Evolutionary conservation across 495 filamentous ascomycete species (phyloP).

Genomic region (Rhypophila decipiens): DNA sequence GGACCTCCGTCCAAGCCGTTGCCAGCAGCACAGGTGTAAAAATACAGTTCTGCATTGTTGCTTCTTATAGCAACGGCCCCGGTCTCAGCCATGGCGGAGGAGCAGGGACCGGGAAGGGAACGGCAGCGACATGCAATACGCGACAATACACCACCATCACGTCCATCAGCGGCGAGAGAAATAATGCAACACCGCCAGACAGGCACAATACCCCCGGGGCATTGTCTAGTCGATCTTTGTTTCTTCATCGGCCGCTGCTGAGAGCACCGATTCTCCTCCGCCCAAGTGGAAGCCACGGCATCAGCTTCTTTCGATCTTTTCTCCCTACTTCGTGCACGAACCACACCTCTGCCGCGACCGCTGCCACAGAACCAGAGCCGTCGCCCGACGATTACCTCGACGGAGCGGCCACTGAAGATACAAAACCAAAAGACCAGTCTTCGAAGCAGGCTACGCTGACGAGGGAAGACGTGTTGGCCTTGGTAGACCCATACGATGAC

Average conservation of each 20-base stretch:
- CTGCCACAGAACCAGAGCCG: conserved; percentile 1
- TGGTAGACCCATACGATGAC: conserved; percentile 42
- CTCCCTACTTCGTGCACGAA: conserved; percentile 4
- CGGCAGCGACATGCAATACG: not conserved
- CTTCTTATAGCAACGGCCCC: conserved; percentile 10
- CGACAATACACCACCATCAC: not conserved
- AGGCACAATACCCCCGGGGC: too few relatives aligned
- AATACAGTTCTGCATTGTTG: too few relatives aligned
- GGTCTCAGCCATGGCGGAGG: not conserved
- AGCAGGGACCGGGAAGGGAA: not conserved
- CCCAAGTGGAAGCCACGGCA: conserved; percentile 5
- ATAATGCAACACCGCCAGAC: too few relatives aligned
- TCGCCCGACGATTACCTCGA: not conserved
- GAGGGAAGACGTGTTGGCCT: conserved; percentile 38
- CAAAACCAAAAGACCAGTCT: too few relatives aligned
- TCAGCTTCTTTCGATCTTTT: conserved; percentile 14
- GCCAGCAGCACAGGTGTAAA: not conserved
- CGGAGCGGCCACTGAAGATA: not conserved
- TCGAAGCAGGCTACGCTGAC: conserved; percentile 6
- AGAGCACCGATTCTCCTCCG: conserved; percentile 3
- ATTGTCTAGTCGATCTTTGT: not conserved
- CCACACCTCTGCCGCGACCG: conserved; percentile 13
- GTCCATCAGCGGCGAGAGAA: too few relatives aligned
- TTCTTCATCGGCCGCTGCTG: conserved; percentile 7
- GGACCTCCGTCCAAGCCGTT: conserved; percentile 11